These are phyloP conservation scores for Xanthoconium purpureum DNA, from an alignment of 768 basidiomycete species.

Conservation along the genomic window DNA sequence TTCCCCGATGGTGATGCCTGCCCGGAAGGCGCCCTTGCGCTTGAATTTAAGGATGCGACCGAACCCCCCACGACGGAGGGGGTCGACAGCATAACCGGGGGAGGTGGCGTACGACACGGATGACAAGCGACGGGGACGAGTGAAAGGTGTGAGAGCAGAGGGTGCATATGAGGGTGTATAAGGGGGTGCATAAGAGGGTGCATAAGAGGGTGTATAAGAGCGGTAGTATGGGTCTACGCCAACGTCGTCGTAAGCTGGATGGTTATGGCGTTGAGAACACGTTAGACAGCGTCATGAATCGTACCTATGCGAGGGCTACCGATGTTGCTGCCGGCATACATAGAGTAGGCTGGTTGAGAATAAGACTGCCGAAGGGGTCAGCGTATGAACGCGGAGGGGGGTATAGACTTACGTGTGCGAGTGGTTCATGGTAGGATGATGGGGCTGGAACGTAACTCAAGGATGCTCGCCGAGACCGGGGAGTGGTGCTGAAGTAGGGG, in stretches of 20 bases:
- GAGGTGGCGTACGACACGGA: constrained; percentile 39
- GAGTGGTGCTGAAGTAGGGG: constrained; percentile 31
- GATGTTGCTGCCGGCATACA: constrained; percentile 40
- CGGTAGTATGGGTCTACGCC: constrained; percentile 51
- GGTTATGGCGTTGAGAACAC: not conserved
- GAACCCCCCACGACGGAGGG: constrained; percentile 45
- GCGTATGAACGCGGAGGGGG: not conserved
- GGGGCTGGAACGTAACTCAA: constrained; percentile 33
- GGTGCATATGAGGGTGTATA: too few relatives aligned
- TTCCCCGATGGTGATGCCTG: constrained; percentile 65
- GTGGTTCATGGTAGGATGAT: constrained; percentile 41
- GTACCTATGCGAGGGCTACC: constrained; percentile 45
- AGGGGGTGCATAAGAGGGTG: too few relatives aligned
- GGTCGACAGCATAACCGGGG: constrained; percentile 36
- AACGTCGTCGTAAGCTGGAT: constrained; percentile 54
- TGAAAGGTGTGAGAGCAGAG: not conserved
- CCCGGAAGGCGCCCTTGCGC: constrained; percentile 62
- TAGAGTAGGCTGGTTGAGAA: constrained; percentile 45
- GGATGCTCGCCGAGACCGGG: constrained; percentile 33
- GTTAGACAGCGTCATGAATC: constrained; percentile 7
- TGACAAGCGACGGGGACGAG: constrained; percentile 37
- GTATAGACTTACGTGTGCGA: constrained; percentile 37
- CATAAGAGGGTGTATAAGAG: too few relatives aligned
- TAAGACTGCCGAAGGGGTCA: constrained; percentile 34
- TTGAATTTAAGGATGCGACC: constrained; percentile 66